A percentile compares a stretch with the other conserved stretches of the same genome.
phyloP scores from a whole-genome alignment of 2,329 filamentous ascomycete species.

The Colletotrichum orbiculare region DNA sequence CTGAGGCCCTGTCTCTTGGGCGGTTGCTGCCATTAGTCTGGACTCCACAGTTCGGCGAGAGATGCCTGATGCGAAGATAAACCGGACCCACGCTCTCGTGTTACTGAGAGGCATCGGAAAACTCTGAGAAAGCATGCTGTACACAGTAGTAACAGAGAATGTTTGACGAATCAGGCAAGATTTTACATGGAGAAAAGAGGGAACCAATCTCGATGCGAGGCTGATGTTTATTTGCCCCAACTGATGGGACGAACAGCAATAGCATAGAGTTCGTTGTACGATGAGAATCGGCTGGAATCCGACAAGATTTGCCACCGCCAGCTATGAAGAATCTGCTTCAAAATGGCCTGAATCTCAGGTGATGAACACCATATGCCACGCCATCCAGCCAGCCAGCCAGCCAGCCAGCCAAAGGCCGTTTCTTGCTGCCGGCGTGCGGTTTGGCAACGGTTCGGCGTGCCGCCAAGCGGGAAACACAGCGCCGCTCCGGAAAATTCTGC shows the following conservation, averaged over 20 bases:
- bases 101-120: conserved; percentile 7
- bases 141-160: neutral
- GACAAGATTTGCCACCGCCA: too few relatives aligned
- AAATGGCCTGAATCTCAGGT: too few relatives aligned
- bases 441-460: conserved; percentile 5
- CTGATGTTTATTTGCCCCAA: neutral
- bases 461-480: conserved; percentile 19
- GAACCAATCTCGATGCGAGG: neutral
- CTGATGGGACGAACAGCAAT: too few relatives aligned
- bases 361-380: too few relatives aligned
- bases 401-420: neutral
- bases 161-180: neutral
- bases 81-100: conserved; percentile 9
- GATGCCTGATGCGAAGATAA: conserved; percentile 24
- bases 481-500: conserved; percentile 35
- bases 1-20: conserved; percentile 25
- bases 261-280: too few relatives aligned
- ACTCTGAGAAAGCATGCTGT: neutral
- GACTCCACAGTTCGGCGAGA: conserved; percentile 22
- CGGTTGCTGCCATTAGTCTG: conserved; percentile 1
- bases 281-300: too few relatives aligned
- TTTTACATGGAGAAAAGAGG: neutral
- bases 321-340: too few relatives aligned
- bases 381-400: neutral
- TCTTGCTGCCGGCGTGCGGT: neutral